phyloP scores from a whole-genome alignment of 495 filamentous ascomycete genomes.

The Clohesyomyces aquaticus region DNA sequence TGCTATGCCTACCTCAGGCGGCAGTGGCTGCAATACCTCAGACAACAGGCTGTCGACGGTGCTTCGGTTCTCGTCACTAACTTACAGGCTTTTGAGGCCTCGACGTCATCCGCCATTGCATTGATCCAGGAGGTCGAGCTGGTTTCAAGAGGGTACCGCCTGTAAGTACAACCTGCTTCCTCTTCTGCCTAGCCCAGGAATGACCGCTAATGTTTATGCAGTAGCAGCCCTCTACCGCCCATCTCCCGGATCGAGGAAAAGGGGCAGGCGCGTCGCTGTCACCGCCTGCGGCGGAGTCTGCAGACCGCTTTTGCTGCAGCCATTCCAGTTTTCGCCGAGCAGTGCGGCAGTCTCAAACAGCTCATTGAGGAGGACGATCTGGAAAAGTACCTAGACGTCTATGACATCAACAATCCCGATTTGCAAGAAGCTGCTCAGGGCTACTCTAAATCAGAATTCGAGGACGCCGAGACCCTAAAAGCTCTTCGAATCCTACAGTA shows the following conservation, averaged over 20 bases:
- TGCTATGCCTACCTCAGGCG: constrained; percentile 75
- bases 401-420: constrained; percentile 82
- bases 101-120: constrained; percentile 75
- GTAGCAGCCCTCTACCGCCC: constrained; percentile 79
- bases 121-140: constrained; percentile 96
- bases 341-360: constrained; percentile 66
- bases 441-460: constrained; percentile 63
- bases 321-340: constrained; percentile 69
- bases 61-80: constrained; percentile 73
- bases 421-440: constrained; percentile 67
- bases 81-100: constrained; percentile 82
- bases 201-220: constrained; percentile 21
- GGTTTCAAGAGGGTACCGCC: constrained; percentile 88
- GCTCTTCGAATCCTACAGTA: constrained; percentile 77
- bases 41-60: constrained; percentile 74
- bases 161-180: constrained; percentile 61
- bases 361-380: constrained; percentile 77
- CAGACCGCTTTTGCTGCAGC: constrained; percentile 68
- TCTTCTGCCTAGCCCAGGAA: background rate
- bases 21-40: constrained; percentile 82
- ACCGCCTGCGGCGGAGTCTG: constrained; percentile 74
- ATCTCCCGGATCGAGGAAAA: constrained; percentile 77
- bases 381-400: constrained; percentile 89
- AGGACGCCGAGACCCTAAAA: constrained; percentile 78
- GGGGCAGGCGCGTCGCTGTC: constrained; percentile 74